A percentile compares a stretch with the other conserved stretches of the same genome.
phyloP scores from a whole-genome alignment of 2,329 filamentous ascomycete genomes.

The Neonectria magnoliae region DNA sequence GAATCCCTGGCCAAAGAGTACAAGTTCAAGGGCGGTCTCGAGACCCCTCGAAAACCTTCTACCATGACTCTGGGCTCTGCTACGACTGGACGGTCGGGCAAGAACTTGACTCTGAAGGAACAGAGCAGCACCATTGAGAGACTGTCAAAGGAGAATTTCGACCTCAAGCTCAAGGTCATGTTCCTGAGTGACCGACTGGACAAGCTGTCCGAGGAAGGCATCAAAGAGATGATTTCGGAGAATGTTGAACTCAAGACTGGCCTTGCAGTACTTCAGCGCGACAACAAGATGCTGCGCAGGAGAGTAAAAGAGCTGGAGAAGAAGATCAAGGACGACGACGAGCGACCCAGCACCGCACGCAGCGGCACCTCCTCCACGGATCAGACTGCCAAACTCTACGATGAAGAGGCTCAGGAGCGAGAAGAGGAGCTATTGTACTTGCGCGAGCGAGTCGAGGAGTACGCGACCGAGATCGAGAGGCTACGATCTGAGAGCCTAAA shows the following conservation, averaged over 20 bases:
- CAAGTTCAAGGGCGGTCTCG: slow-evolving; percentile 75
- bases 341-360: slow-evolving; percentile 68
- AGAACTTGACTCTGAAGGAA: slow-evolving; percentile 90
- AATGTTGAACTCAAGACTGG: slow-evolving; percentile 96
- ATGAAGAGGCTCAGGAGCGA: slow-evolving; percentile 72
- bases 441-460: slow-evolving; percentile 85
- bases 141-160: slow-evolving; percentile 97
- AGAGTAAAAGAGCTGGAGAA: slow-evolving; percentile 89
- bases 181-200: slow-evolving; percentile 94
- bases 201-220: slow-evolving; percentile 92
- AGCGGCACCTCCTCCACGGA: slow-evolving; percentile 68
- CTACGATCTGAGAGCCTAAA: slow-evolving; percentile 80
- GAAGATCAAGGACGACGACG: slow-evolving; percentile 74
- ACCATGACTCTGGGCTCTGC: slow-evolving; percentile 59
- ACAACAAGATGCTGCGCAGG: slow-evolving; percentile 84
- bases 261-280: slow-evolving; percentile 87
- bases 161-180: slow-evolving; percentile 96
- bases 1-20: slow-evolving; percentile 90
- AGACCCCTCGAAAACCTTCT: slow-evolving; percentile 65
- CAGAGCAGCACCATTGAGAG: slow-evolving; percentile 97
- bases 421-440: slow-evolving; percentile 89
- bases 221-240: slow-evolving; percentile 98
- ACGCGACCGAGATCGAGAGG: slow-evolving; percentile 84
- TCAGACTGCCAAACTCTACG: slow-evolving; percentile 63
- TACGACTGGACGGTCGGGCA: slow-evolving; percentile 65